phyloP scores from a whole-genome alignment of 257 asterid species.

The Avicennia marina region DNA sequence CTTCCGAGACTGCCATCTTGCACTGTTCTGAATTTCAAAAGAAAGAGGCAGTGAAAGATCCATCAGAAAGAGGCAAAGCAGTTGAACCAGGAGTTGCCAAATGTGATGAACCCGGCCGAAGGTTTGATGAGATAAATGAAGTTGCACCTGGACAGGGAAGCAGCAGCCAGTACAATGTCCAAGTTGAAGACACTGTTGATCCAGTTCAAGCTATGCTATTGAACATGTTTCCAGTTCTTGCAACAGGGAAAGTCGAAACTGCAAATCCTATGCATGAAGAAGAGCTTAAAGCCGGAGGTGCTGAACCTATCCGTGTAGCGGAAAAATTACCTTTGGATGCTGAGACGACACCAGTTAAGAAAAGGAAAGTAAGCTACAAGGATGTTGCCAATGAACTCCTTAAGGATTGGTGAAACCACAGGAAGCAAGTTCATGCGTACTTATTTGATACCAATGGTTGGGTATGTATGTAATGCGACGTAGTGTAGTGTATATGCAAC shows the following conservation, averaged over 20 bases:
- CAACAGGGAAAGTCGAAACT: constrained; percentile 23
- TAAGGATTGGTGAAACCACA: constrained; percentile 57
- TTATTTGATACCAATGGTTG: no score
- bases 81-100: constrained; percentile 25
- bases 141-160: constrained; percentile 24
- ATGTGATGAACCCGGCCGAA: constrained; percentile 13
- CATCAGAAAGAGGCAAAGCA: constrained; percentile 27
- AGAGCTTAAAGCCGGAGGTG: constrained; percentile 3
- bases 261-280: constrained; percentile 18
- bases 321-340: constrained; percentile 27
- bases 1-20: neutral
- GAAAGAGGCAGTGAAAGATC: constrained; percentile 13
- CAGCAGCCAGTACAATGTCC: constrained; percentile 21
- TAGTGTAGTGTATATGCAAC: no score
- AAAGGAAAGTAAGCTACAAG: constrained; percentile 85
- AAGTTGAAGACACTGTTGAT: constrained; percentile 33
- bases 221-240: constrained; percentile 56
- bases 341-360: constrained; percentile 44
- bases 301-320: constrained; percentile 10
- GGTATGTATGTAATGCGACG: no score
- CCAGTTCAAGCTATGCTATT: constrained; percentile 67
- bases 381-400: constrained; percentile 67
- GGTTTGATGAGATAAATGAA: constrained; percentile 15
- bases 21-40: constrained; percentile 20
- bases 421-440: no score